Evolutionary conservation across 1,284 basidiomycete species (phyloP), one percentile per base, ranked within the genome.

Genomic region (Flammula alnicola): DNA sequence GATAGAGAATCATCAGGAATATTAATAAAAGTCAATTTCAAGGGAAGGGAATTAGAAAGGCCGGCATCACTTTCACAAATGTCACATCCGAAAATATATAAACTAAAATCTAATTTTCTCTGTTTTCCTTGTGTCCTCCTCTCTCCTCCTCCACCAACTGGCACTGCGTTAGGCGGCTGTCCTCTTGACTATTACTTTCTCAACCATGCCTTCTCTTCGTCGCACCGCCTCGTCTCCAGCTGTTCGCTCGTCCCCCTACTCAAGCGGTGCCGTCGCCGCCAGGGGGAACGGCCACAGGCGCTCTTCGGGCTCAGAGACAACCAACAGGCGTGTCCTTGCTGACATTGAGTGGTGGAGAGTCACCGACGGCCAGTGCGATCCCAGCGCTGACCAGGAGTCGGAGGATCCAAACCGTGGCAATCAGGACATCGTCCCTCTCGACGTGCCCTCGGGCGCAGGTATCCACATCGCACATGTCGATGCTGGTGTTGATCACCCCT

Each of bases 321-420:
- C 63, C 55, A 74, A 68, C 57, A 78, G 88, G 63, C 78, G 87
- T 57, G 86, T 91, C 55, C 77, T 91, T 52, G 88, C 86, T 31
- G 88, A 91, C 72, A 84, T 91, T 60, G 87, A 89, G 65, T 91
- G 88, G 88, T 91, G 88, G 88, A 79, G 76, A 59, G 86, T 91
- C 55, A 70, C 78, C 56, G 84, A 83, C 51, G 83, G 85, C 52
- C 88, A 91, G 68, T 75, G 74, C 65, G 77, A 81, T 61, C 60
- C 67, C 44, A 71, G 73, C 54, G 63, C 64, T 56, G 75, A 71
- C 61, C 69, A 71, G 61, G 71, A 71, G 58, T 52, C 62, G 59
- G 72, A 74, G 60, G 73, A 71, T 57, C 63, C 54, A 51, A 74
- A 68, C 57, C 68, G 60, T 53, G 65, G 67, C 60, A 65, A 63